phyloP scores from a whole-genome alignment of 306 rosid genomes.

The Vicia sativa region DNA sequence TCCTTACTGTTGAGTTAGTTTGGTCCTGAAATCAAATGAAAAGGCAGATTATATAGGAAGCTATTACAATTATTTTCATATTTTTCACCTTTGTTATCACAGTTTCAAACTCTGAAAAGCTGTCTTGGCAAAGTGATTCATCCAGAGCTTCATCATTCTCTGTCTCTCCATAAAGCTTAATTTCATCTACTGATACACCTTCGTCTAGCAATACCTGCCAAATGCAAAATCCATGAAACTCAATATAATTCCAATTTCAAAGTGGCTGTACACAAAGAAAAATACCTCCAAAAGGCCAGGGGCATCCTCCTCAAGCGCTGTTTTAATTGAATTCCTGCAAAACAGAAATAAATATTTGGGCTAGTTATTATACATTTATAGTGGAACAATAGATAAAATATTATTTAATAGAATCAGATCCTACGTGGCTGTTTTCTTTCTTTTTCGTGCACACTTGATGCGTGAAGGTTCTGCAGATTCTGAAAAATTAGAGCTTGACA shows the following conservation, averaged over 20 bases:
- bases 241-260: conserved; percentile 36
- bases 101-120: conserved; percentile 73
- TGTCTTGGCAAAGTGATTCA: conserved; percentile 68
- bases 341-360: conserved; percentile 22
- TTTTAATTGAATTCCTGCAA: conserved; percentile 81
- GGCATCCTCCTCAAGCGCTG: conserved; percentile 93
- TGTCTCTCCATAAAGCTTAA: conserved; percentile 79
- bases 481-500: conserved; percentile 31
- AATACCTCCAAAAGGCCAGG: conserved; percentile 92
- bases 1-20: conserved; percentile 27
- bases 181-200: conserved; percentile 74
- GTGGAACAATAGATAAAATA: conserved; percentile 28
- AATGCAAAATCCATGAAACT: conserved; percentile 40
- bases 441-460: conserved; percentile 52
- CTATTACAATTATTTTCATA: conserved; percentile 24
- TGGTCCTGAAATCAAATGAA: conserved; percentile 31
- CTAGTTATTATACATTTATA: conserved; percentile 22
- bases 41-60: conserved; percentile 24
- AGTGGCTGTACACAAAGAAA: conserved; percentile 37
- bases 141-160: conserved; percentile 68
- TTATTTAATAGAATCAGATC: conserved; percentile 16
- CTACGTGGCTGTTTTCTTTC: conserved; percentile 86
- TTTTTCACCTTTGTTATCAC: conserved; percentile 72
- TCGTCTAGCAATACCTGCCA: conserved; percentile 76
- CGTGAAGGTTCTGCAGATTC: conserved; percentile 50